Percentiles rank a stretch among this genome's conserved stretches.
Evolutionary conservation across 257 asterid genomes (phyloP).

Genomic region (Fraxinus excelsior): DNA sequence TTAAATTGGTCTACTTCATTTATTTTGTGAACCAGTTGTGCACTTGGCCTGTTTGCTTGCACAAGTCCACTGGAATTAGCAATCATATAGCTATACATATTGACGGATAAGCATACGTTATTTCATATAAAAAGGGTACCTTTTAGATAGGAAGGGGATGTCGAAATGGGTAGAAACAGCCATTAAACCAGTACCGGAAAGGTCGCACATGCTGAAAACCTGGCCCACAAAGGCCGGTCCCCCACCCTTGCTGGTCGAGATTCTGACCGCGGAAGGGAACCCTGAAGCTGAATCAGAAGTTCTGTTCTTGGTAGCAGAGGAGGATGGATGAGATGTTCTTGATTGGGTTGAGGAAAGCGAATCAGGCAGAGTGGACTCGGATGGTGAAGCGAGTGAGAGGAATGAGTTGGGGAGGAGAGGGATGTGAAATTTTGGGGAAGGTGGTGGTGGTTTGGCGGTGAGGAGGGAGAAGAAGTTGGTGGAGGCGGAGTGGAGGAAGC

Average conservation of each 20-base stretch:
- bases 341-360: constrained; percentile 34
- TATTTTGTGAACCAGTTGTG: not conserved
- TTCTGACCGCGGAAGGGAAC: constrained; percentile 63
- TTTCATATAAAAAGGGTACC: constrained; percentile 38
- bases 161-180: constrained; percentile 93
- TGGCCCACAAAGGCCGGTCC: constrained; percentile 97
- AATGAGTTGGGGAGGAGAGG: constrained; percentile 46
- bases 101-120: not conserved
- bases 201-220: constrained; percentile 97
- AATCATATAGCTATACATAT: not conserved
- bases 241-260: constrained; percentile 55
- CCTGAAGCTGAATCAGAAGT: constrained; percentile 49
- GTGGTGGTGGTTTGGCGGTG: constrained; percentile 23
- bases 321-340: constrained; percentile 13
- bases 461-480: constrained; percentile 37
- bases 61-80: not conserved
- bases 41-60: not conserved
- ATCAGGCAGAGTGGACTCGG: constrained; percentile 40
- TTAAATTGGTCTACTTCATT: not conserved
- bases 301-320: constrained; percentile 35
- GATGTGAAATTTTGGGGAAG: constrained; percentile 33
- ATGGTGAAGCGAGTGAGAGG: constrained; percentile 34
- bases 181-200: constrained; percentile 92
- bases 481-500: constrained; percentile 45
- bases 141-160: constrained; percentile 79